These are phyloP conservation scores for Cystobasidium tubakii DNA, from an alignment of 768 basidiomycete species.

Conservation along the genomic window DNA sequence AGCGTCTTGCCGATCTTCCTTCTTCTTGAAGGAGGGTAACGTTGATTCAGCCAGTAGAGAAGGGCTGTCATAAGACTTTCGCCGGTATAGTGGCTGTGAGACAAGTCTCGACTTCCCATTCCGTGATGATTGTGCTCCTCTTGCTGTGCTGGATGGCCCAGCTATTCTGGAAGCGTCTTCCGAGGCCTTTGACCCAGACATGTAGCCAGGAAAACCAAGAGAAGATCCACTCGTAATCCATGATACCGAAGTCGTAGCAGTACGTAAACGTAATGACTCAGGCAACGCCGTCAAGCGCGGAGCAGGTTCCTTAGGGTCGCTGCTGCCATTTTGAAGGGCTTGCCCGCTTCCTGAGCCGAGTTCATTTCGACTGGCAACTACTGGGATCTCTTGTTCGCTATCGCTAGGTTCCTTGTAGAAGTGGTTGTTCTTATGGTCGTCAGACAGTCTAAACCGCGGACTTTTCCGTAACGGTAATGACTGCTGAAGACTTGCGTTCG, in stretches of 20 bases:
- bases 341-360: neutral
- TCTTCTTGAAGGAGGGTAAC: slow-evolving; percentile 2
- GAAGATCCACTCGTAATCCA: neutral
- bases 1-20: neutral
- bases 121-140: neutral
- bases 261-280: neutral
- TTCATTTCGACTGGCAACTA: neutral
- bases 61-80: neutral
- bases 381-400: neutral
- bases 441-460: too few relatives aligned
- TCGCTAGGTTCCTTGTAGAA: too few relatives aligned
- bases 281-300: neutral
- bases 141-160: neutral
- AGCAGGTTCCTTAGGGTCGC: neutral
- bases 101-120: neutral
- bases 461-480: neutral
- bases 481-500: neutral
- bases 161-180: too few relatives aligned
- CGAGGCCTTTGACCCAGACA: too few relatives aligned
- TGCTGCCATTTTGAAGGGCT: neutral
- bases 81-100: neutral
- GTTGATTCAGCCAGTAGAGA: neutral
- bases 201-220: neutral
- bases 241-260: neutral
- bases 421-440: too few relatives aligned